Evolutionary conservation across 2,329 filamentous ascomycete species (phyloP).

Genomic region (Exophiala viscosa): DNA sequence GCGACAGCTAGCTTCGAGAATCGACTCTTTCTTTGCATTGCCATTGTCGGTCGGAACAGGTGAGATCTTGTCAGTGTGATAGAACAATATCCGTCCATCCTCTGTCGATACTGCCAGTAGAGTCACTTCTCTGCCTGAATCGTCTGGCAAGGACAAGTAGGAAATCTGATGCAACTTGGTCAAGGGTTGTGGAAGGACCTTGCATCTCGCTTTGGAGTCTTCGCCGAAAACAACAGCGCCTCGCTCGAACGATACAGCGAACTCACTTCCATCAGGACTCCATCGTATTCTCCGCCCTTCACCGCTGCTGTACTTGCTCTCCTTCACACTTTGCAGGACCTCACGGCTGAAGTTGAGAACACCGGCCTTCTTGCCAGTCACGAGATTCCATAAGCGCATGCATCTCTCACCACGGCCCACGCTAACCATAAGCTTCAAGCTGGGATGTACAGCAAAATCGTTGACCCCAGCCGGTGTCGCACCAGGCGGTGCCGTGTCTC

Average conservation of each 20-base stretch:
- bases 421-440: slow-evolving; percentile 93
- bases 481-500: slow-evolving; percentile 80
- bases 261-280: slow-evolving; percentile 74
- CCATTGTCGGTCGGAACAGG: slow-evolving; percentile 31
- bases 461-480: slow-evolving; percentile 85
- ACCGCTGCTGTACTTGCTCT: slow-evolving; percentile 71
- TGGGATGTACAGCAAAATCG: slow-evolving; percentile 91
- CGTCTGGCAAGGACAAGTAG: slow-evolving; percentile 57
- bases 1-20: slow-evolving; percentile 59
- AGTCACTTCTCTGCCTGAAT: slow-evolving; percentile 41
- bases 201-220: slow-evolving; percentile 76
- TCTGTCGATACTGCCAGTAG: slow-evolving; percentile 79
- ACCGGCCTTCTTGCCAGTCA: slow-evolving; percentile 92
- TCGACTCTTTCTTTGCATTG: slow-evolving; percentile 47
- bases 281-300: slow-evolving; percentile 81
- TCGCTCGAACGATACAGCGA: slow-evolving; percentile 82
- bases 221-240: slow-evolving; percentile 75
- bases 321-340: slow-evolving; percentile 69
- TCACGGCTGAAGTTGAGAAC: slow-evolving; percentile 79
- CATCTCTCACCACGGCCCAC: slow-evolving; percentile 85
- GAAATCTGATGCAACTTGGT: slow-evolving; percentile 81
- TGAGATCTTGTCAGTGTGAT: slow-evolving; percentile 55
- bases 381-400: slow-evolving; percentile 94
- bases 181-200: slow-evolving; percentile 61
- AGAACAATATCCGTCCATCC: slow-evolving; percentile 82